These are phyloP conservation scores for Monoraphidium neglectum DNA, from an alignment of 139 green algal genomes.

Conservation along the genomic window DNA sequence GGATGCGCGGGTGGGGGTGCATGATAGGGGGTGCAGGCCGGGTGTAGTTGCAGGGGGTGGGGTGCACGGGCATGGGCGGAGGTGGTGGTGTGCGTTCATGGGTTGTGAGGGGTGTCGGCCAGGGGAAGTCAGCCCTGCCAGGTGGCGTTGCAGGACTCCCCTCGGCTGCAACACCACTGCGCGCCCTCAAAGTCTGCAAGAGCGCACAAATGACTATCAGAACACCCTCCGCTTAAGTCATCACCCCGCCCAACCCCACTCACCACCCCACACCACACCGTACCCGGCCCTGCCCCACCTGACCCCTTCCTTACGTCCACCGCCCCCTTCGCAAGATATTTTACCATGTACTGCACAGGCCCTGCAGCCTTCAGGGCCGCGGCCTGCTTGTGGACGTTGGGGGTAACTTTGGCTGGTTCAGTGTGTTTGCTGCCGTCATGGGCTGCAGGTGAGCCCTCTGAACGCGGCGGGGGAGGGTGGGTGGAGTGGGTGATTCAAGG, in stretches of 20 bases:
- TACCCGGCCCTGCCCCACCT: too few relatives aligned
- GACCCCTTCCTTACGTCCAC: not conserved
- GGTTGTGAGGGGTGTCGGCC: not conserved
- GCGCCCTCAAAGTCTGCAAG: too few relatives aligned
- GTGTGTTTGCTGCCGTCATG: slow-evolving; percentile 57
- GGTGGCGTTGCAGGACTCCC: too few relatives aligned
- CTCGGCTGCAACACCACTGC: too few relatives aligned
- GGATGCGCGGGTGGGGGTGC: too few relatives aligned
- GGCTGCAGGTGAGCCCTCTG: slow-evolving; percentile 63
- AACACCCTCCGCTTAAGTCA: too few relatives aligned
- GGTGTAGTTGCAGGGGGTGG: too few relatives aligned
- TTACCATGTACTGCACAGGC: slow-evolving; percentile 38
- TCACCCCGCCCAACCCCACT: too few relatives aligned
- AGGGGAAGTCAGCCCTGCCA: too few relatives aligned
- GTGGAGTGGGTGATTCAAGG: too few relatives aligned
- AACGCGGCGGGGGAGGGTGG: not conserved
- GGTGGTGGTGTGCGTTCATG: not conserved
- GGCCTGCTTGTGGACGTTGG: slow-evolving; percentile 79
- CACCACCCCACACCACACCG: not conserved
- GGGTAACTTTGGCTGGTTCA: slow-evolving; percentile 84
- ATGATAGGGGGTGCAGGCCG: too few relatives aligned
- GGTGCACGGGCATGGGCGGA: not conserved
- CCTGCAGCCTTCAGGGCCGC: slow-evolving; percentile 23
- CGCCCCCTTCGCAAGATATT: slow-evolving; percentile 29
- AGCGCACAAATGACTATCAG: too few relatives aligned